phyloP scores from a whole-genome alignment of 352 stramenopile genomes.

The Phytopythium delawarense region DNA sequence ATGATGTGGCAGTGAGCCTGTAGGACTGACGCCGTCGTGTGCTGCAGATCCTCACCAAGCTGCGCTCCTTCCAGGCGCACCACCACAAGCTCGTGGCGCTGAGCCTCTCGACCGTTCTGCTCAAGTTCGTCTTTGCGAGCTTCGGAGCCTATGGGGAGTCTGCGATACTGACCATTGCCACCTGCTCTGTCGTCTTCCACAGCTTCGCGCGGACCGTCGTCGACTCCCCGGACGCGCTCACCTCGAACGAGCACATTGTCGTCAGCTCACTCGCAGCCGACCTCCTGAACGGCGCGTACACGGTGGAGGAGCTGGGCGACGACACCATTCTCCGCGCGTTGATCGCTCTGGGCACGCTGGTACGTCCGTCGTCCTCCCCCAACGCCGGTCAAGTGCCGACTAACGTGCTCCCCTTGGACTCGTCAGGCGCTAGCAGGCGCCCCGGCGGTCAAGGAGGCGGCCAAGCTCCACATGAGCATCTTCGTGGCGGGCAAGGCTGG shows the following conservation, averaged over 20 bases:
- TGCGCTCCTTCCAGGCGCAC: constrained; percentile 41
- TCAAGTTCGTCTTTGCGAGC: constrained; percentile 48
- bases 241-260: constrained; percentile 42
- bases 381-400: too few species aligned
- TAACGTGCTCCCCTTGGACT: constrained; percentile 1
- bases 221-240: constrained; percentile 25
- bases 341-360: constrained; percentile 61
- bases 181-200: constrained; percentile 3
- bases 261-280: constrained; percentile 46
- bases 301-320: constrained; percentile 67
- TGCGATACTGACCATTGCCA: constrained; percentile 3
- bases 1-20: background rate
- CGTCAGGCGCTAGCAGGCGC: constrained; percentile 34
- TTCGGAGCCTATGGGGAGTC: background rate
- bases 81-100: constrained; percentile 65
- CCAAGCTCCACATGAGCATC: constrained; percentile 42
- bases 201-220: constrained; percentile 44
- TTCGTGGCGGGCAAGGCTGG: constrained; percentile 48
- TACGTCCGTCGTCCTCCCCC: constrained; percentile 21
- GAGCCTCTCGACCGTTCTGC: constrained; percentile 60
- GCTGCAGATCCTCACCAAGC: constrained; percentile 33
- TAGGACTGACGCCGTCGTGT: background rate
- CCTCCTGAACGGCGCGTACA: constrained; percentile 42
- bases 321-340: constrained; percentile 69
- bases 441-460: constrained; percentile 39